Base-by-base conservation (phyloP, 1,284 basidiomycete species). In the Nidula niveotomentosa region DNA sequence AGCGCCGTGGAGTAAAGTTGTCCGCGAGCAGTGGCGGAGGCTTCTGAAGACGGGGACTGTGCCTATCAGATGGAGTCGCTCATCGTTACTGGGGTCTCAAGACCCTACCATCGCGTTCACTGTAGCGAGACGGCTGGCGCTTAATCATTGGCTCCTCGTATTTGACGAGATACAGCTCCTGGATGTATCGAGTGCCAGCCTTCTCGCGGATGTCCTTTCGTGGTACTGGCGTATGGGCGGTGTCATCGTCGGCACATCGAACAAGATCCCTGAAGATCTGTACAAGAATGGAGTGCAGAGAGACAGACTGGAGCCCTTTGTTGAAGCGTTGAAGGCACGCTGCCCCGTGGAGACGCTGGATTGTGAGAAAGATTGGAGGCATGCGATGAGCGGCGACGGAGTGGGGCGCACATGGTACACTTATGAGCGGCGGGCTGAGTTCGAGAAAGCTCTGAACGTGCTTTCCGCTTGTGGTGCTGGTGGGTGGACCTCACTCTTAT, bases 211-310 rank as follows among this genome's bases (percentile, higher is more conserved):
- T 55, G 86, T 90, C 1, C 68, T 91, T 6, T 83, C 84, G 23
- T 89, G 86, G 81, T 91, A 85, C 64, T 90, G 88, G 88, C 77
- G 87, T 2, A 77, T 91, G 61, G 89, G 88, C 13, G 88, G 88
- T 1, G 83, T 91, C 13, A 76, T 91, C 36, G 76, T 78, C 53
- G 69, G 76, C 37, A 74, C 76, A 56, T 76, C 76, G 56, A 88
- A 88, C 66, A 80, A 84, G 49, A 76, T 88, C 6, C 85, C 85
- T 0, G 84, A 86, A 55, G 85, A 90, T 61, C 72, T 90, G 9
- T 90, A 90, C 70, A 79, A 81, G 64, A 83, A 86, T 63, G 88
- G 87, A 9, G 84, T 90, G 0, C 86, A 88, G 64, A 69, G 80
- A 13, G 81, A 87, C 50, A 75, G 85, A 18, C 76, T 89, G 58